These are phyloP conservation scores for Carex pumila DNA, from an alignment of 176 grass and related monocot species.

Conservation along the genomic window DNA sequence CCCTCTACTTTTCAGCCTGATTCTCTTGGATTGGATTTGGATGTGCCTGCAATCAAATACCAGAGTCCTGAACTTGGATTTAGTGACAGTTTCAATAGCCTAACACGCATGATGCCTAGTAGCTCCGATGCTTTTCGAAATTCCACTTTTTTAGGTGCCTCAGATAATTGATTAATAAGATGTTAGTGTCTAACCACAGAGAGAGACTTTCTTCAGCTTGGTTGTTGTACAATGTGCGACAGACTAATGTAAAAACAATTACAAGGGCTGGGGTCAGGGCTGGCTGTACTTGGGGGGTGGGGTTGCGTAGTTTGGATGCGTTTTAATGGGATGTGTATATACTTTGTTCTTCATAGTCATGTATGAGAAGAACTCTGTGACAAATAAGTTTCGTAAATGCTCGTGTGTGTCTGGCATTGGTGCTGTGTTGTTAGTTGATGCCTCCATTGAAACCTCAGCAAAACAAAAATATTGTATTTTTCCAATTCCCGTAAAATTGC, in stretches of 20 bases:
- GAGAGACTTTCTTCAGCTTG: neutral
- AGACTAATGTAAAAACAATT: conserved; percentile 18
- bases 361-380: conserved; percentile 10
- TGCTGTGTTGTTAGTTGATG: neutral
- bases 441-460: neutral
- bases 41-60: conserved; percentile 39
- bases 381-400: conserved; percentile 8
- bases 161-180: conserved; percentile 17
- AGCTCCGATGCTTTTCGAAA: conserved; percentile 82
- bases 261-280: neutral
- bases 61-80: conserved; percentile 54
- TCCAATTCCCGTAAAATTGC: neutral
- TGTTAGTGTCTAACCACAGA: conserved; percentile 5
- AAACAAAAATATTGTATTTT: neutral
- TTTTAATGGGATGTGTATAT: conserved; percentile 14
- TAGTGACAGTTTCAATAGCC: conserved; percentile 58
- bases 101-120: conserved; percentile 73
- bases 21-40: conserved; percentile 91
- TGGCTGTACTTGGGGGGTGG: neutral
- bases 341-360: conserved; percentile 2
- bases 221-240: conserved; percentile 6
- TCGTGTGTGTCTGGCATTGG: neutral
- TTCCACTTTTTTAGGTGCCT: conserved; percentile 43
- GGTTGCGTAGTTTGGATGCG: neutral
- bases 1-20: conserved; percentile 52